Base-by-base conservation (phyloP, 768 basidiomycete genomes). In the Hortiboletus campestris region DNA sequence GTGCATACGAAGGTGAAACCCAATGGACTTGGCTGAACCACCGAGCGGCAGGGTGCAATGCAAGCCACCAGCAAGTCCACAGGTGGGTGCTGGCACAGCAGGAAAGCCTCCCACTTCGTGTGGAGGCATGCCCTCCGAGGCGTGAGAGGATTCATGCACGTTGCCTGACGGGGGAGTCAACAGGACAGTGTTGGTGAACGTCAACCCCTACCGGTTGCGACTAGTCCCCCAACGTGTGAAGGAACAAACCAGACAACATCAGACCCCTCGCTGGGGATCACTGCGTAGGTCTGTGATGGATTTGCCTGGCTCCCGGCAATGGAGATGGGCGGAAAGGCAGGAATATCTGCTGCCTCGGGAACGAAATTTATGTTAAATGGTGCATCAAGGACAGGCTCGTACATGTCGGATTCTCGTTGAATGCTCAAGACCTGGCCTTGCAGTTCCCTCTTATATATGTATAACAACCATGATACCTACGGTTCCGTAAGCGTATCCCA, bases 1-100 rank as follows among this genome's bases (percentile, higher is more conserved):
- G 25, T 65, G 63, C 28, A 42, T 6, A 16, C 42, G 57, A 19
- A 65, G 55, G 44, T 65, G 63, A 25, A 4, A 9, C 20, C 12
- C 52, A 31, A 65, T 59, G 36, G 57, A 62, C 0, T 12, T 17
- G 29, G 29, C 4, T 3, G 57, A 46, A 36, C 45, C 43, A 28
- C 55, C 42, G 9, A 65, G 49, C 1, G 57, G 45, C 12, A 50
- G 5, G 12, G 36, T 6, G 19, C 63, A 65, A 11, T 19, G 13
- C 28, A 25, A 29, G 8, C 55, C 52, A 16, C 56, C 41, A 16
- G 44, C 19, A 6, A 65, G 43, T 14, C 40, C 43, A 22, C 63
- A 65, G 19, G 50, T 44, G 7, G 39, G 47, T 13, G 5, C 6
- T 20, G 38, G n/a, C 29, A 29, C 25, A 4, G 25, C 14, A 19